Conservation (phyloP, 2,329 filamentous ascomycete genomes). For the Neurospora sp. region DNA sequence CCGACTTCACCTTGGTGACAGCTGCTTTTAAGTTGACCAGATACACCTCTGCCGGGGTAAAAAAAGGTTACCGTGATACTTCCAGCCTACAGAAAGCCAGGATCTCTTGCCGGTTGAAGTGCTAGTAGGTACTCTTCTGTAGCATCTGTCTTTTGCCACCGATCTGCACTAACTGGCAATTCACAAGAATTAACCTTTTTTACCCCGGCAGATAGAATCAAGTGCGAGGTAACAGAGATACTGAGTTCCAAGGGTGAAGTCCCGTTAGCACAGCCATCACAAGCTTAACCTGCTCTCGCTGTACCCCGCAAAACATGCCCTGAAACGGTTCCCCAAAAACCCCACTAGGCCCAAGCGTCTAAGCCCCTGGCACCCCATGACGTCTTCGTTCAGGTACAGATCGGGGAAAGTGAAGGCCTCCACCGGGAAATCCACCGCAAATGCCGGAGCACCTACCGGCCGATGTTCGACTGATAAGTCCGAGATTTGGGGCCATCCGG, state of each 20-base stretch:
- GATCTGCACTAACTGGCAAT: no score
- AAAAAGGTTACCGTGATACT: no score
- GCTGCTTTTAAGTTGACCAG: not conserved
- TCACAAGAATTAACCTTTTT: no score
- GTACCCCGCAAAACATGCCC: not conserved
- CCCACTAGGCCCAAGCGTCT: not conserved
- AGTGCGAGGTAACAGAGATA: not conserved
- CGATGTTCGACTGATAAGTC: not conserved
- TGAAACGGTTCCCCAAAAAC: not conserved
- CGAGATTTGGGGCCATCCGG: not conserved
- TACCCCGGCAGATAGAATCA: not conserved
- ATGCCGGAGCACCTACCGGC: not conserved
- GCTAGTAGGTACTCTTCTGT: no score
- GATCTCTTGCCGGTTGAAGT: no score
- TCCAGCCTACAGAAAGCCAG: no score
- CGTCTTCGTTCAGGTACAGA: not conserved
- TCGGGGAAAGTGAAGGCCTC: not conserved
- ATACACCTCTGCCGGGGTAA: no score
- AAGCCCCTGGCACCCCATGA: not conserved
- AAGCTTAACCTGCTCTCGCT: not conserved
- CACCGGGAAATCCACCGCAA: not conserved
- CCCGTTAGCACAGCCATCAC: not conserved
- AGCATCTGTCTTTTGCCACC: no score
- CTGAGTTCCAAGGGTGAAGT: not conserved
- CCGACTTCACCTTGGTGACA: not conserved